phyloP scores from a whole-genome alignment of 1,139 yeast species.

The Saccharomyces hybrid region DNA sequence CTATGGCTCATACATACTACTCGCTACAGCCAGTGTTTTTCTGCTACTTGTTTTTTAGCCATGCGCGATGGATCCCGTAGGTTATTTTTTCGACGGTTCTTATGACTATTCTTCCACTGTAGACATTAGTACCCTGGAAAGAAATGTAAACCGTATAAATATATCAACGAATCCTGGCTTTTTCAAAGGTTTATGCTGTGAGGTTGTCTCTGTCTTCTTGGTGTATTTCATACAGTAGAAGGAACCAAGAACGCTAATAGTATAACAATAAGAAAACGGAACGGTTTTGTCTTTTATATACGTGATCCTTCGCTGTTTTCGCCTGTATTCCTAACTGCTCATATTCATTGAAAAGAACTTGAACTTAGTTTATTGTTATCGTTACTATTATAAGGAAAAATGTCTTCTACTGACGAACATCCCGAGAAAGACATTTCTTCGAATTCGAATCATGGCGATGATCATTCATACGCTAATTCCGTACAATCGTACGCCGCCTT shows the following conservation, averaged over 20 bases:
- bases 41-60: not conserved
- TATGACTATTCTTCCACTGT: not conserved
- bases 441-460: conserved; percentile 11
- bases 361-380: not conserved
- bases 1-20: not conserved
- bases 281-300: not conserved
- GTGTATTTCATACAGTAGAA: not conserved
- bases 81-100: not conserved
- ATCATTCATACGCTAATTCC: conserved; percentile 9
- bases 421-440: conserved; percentile 8
- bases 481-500: conserved; percentile 20
- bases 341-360: not conserved
- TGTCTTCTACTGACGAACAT: conserved; percentile 12
- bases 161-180: not conserved
- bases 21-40: not conserved
- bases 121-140: not conserved
- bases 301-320: not conserved
- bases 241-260: not conserved
- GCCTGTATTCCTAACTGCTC: not conserved
- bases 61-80: not conserved
- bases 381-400: not conserved
- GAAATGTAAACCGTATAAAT: not conserved
- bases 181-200: not conserved
- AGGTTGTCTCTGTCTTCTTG: not conserved
- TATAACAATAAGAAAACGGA: not conserved